Percentiles rank a stretch among this genome's conserved stretches.
phyloP scores from a whole-genome alignment of 2,329 filamentous ascomycete species.

The Pseudocercospora cruenta region DNA sequence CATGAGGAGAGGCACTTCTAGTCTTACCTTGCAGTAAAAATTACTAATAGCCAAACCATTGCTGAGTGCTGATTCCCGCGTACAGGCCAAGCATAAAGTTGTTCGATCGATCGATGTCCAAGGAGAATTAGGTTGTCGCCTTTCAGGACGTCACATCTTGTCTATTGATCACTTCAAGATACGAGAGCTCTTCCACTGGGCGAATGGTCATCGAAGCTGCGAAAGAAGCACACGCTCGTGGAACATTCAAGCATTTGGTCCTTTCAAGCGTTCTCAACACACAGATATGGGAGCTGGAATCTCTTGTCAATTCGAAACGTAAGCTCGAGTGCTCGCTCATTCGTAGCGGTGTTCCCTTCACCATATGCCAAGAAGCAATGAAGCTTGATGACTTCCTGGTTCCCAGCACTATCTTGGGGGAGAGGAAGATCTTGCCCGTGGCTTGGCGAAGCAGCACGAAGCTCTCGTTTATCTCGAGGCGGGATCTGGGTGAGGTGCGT shows the following conservation, averaged over 20 bases:
- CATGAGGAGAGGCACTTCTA: neutral
- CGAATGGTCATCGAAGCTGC: neutral
- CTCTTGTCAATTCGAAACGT: neutral
- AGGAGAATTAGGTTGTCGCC: neutral
- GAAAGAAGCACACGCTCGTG: neutral
- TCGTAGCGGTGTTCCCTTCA: neutral
- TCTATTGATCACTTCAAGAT: neutral
- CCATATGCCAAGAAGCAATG: neutral
- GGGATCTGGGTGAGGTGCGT: neutral
- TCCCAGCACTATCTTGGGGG: neutral
- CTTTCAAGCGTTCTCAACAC: neutral
- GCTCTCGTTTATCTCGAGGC: neutral
- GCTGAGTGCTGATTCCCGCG: neutral
- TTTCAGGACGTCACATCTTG: neutral
- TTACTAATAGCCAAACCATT: neutral
- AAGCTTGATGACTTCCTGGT: neutral
- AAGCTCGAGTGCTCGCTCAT: neutral
- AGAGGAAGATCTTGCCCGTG: neutral
- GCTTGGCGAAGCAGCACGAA: constrained; percentile 2
- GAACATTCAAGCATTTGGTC: neutral
- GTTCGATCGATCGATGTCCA: neutral
- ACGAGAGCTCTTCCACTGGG: neutral
- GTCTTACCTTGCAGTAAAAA: neutral
- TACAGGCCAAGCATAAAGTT: neutral
- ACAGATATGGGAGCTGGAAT: neutral